These are phyloP conservation scores for Nyctanthes arbortristis DNA, from an alignment of 257 asterid genomes.

Conservation along the genomic window DNA sequence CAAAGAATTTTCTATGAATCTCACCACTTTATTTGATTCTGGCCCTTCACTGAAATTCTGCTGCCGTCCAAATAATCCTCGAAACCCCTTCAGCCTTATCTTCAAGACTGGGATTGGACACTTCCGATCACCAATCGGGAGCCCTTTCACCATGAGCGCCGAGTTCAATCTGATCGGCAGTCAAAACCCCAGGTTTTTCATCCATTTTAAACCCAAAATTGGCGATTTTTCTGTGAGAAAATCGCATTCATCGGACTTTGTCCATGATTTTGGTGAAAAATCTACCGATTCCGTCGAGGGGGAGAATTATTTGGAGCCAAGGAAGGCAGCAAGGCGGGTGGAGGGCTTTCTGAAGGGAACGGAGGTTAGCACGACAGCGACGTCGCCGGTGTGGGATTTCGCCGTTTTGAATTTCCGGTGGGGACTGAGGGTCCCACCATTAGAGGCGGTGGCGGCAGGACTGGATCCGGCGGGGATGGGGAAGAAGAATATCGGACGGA, in stretches of 20 bases:
- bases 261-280: conserved; percentile 34
- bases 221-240: conserved; percentile 79
- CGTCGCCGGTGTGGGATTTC: conserved; percentile 49
- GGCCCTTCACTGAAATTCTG: conserved; percentile 73
- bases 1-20: conserved; percentile 65
- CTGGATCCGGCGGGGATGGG: conserved; percentile 51
- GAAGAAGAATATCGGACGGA: conserved; percentile 32
- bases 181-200: conserved; percentile 76
- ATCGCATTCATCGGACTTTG: conserved; percentile 49
- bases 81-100: conserved; percentile 64
- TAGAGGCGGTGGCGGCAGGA: conserved; percentile 34
- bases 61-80: conserved; percentile 75
- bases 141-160: conserved; percentile 91
- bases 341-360: conserved; percentile 51
- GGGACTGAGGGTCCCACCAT: conserved; percentile 76
- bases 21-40: conserved; percentile 62
- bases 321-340: conserved; percentile 52
- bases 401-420: conserved; percentile 69
- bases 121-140: conserved; percentile 73
- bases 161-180: conserved; percentile 62
- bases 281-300: conserved; percentile 19
- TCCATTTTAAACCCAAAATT: conserved; percentile 76
- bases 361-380: conserved; percentile 65
- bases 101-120: conserved; percentile 86
- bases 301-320: conserved; percentile 35